phyloP scores from a whole-genome alignment of 2,329 filamentous ascomycete genomes.

The Akanthomyces dipterigenus region DNA sequence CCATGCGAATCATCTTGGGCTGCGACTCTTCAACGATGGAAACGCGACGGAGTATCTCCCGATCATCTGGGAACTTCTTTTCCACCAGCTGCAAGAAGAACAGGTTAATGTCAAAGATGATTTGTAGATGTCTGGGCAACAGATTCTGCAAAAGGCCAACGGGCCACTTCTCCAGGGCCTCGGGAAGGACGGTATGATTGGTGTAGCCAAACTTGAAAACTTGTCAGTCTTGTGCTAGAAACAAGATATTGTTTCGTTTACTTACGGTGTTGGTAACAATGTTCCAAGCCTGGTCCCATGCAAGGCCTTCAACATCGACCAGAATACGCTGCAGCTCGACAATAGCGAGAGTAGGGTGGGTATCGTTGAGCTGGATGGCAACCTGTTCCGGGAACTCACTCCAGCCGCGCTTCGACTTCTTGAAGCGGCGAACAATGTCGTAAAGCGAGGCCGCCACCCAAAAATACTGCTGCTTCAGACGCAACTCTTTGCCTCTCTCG shows the following conservation, averaged over 20 bases:
- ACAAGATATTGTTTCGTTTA: slow-evolving; percentile 14
- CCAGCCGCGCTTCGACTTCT: slow-evolving; percentile 91
- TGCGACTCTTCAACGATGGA: slow-evolving; percentile 97
- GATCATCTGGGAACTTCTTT: slow-evolving; percentile 80
- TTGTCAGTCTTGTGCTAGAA: neutral
- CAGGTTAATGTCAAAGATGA: slow-evolving; percentile 97
- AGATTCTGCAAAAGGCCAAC: slow-evolving; percentile 88
- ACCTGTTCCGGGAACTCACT: slow-evolving; percentile 88
- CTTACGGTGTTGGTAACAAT: slow-evolving; percentile 64
- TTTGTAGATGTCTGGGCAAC: slow-evolving; percentile 87
- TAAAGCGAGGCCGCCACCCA: slow-evolving; percentile 96
- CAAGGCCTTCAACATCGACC: slow-evolving; percentile 79
- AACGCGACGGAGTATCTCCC: slow-evolving; percentile 77
- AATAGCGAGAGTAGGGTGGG: slow-evolving; percentile 91
- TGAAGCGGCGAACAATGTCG: slow-evolving; percentile 96
- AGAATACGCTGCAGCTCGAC: slow-evolving; percentile 93
- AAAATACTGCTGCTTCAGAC: slow-evolving; percentile 98
- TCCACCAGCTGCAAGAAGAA: slow-evolving; percentile 89
- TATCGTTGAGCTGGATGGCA: slow-evolving; percentile 97
- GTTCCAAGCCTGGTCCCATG: slow-evolving; percentile 88
- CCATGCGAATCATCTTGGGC: slow-evolving; percentile 98
- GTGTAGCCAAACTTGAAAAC: slow-evolving; percentile 75
- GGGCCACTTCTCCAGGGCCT: slow-evolving; percentile 97
- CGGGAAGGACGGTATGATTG: slow-evolving; percentile 95
- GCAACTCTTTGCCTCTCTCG: slow-evolving; percentile 91